Evolutionary conservation across 768 basidiomycete genomes (phyloP), one percentile per base, ranked within the genome.

Genomic region (Mycena metata): DNA sequence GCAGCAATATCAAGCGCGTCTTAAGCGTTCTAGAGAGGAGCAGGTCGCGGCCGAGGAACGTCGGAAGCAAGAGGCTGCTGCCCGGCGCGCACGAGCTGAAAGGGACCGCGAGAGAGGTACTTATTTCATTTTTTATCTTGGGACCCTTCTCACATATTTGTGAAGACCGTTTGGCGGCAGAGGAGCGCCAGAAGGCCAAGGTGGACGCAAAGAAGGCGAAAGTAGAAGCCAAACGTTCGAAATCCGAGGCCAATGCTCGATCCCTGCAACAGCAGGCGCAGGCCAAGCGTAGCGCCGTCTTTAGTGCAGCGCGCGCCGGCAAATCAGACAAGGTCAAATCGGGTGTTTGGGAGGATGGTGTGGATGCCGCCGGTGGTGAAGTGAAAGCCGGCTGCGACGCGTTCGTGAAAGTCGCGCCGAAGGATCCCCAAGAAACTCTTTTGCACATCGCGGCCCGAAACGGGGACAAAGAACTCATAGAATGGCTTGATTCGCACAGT

Each of bases 401-500:
- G 58, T 88, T 88, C 71, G 83, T 88, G 51, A 77, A 83, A 67
- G 69, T 43, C 13, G 68, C 69, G 5, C 87, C 88, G 13, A 72
- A 82, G 64, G 91, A 93, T 78, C 82, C 81, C n/a, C 79, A 81
- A 69, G 89, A 94, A 78, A 91, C 91, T 43, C 80, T 95, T 13
- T 77, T 90, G 60, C 93, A 94, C 72, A 91, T 95, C 64, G 89
- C 87, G 57, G 83, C 86, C 3, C 79, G 76, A 61, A 80, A 83
- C 61, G 90, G 88, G 12, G 85, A 93, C 78, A 71, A 78, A 9
- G 85, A 84, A 23, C 78, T 94, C 60, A 83, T 91, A 10, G 77
- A 86, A 71, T 94, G 92, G 91, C 85, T 94, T 15, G 86, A 90
- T 78, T 82, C 86, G 6, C 92, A 94, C 75, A 88, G 93, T 93